These are phyloP conservation scores for Thermomucor indicae-seudaticae DNA, from an alignment of 371 early-diverging fungal species.

Conservation along the genomic window DNA sequence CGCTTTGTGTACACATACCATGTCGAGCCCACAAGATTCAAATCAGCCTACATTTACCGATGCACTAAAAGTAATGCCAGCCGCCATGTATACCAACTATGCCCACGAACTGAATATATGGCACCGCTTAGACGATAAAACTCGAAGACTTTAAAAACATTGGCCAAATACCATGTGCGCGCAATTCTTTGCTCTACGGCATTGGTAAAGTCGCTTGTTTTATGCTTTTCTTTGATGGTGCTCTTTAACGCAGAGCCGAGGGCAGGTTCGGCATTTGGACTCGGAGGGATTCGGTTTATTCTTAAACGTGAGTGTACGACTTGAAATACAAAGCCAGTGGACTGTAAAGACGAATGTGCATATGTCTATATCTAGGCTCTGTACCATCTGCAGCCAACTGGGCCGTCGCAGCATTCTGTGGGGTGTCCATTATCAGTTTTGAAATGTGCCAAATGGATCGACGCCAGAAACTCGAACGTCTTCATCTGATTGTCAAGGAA, in stretches of 20 bases:
- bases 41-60: conserved; percentile 12
- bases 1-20: no score
- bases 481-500: conserved; percentile 38
- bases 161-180: conserved; percentile 45
- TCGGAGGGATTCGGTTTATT: conserved; percentile 37
- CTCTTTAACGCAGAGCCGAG: background rate
- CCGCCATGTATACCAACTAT: background rate
- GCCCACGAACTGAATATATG: no score
- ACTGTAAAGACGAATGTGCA: background rate
- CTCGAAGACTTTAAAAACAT: conserved; percentile 43
- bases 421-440: conserved; percentile 34
- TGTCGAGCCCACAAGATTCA: no score
- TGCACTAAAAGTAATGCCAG: conserved; percentile 11
- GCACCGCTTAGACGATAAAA: conserved; percentile 45
- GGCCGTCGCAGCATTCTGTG: conserved; percentile 46
- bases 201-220: conserved; percentile 23
- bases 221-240: background rate
- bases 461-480: conserved; percentile 30
- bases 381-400: conserved; percentile 42
- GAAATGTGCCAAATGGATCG: conserved; percentile 45
- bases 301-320: conserved; percentile 31
- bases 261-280: conserved; percentile 32
- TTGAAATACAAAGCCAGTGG: background rate
- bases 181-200: conserved; percentile 43
- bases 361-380: conserved; percentile 4